Evolutionary conservation across 1,284 basidiomycete genomes (phyloP).

Genomic region (Ceratobasidium sp.): DNA sequence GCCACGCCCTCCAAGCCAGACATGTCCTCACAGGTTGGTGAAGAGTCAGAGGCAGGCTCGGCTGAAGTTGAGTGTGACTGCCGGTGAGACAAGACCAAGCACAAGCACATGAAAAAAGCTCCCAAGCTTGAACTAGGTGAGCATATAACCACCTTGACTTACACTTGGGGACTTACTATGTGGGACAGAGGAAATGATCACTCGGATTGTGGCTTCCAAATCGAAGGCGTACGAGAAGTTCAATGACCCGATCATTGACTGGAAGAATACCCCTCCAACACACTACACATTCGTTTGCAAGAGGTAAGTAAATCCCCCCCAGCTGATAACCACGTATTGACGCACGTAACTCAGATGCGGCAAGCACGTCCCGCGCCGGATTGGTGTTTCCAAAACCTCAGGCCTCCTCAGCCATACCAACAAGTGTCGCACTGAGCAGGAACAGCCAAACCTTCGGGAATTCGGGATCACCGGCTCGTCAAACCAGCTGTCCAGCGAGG

Average conservation of each 20-base stretch:
- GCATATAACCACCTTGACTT: too few species aligned
- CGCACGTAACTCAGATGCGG: too few species aligned
- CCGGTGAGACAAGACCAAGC: not conserved
- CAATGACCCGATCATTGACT: not conserved
- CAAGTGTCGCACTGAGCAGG: not conserved
- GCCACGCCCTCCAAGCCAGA: not conserved
- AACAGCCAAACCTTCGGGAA: not conserved
- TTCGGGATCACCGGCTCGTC: not conserved
- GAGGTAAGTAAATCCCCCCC: too few species aligned
- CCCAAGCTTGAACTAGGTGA: not conserved
- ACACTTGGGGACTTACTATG: too few species aligned
- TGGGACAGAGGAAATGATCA: too few species aligned
- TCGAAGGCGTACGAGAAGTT: not conserved
- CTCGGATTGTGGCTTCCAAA: too few species aligned
- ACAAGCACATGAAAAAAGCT: not conserved
- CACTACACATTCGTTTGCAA: too few species aligned
- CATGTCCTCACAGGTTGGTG: not conserved
- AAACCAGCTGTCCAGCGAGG: not conserved
- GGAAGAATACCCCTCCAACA: not conserved
- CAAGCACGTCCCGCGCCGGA: too few species aligned
- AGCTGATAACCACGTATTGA: too few species aligned
- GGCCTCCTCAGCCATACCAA: not conserved
- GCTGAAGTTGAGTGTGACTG: not conserved
- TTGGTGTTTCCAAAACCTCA: not conserved
- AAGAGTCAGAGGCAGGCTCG: not conserved